Percentiles rank a stretch among this genome's conserved stretches.
These are phyloP conservation scores for Cymodocea nodosa DNA, from an alignment of 116 monocot species.

Conservation along the genomic window DNA sequence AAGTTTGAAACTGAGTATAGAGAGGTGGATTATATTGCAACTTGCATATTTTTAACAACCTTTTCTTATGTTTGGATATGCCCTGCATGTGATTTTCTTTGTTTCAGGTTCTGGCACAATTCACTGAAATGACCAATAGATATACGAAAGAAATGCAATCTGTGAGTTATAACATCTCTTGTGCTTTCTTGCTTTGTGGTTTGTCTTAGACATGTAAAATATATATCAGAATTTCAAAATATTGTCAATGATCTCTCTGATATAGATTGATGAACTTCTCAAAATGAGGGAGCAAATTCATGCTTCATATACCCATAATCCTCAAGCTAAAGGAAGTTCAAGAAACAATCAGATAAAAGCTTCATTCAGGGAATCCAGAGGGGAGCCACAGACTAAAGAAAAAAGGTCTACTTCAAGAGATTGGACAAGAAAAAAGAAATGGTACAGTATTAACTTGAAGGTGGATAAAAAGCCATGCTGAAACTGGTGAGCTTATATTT, in stretches of 20 bases:
- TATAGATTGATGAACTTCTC: conserved; percentile 82
- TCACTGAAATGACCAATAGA: conserved; percentile 84
- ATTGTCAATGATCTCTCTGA: not conserved
- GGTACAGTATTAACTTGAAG: conserved; percentile 69
- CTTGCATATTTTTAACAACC: not conserved
- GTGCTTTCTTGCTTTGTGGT: not conserved
- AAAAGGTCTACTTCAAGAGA: conserved; percentile 31
- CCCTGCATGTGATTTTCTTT: not conserved
- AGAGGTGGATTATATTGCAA: conserved; percentile 35
- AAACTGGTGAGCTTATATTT: conserved; percentile 10
- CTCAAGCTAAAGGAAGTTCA: conserved; percentile 46
- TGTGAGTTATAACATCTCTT: conserved; percentile 28
- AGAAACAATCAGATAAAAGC: conserved; percentile 28
- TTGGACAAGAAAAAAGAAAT: conserved; percentile 54
- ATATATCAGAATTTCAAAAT: not conserved
- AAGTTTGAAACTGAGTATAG: conserved; percentile 91
- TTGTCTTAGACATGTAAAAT: not conserved
- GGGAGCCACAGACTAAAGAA: conserved; percentile 24
- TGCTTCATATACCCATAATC: conserved; percentile 54
- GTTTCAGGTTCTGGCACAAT: conserved; percentile 63
- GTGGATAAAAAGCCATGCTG: conserved; percentile 66
- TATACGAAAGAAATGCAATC: conserved; percentile 83
- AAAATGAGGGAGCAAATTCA: conserved; percentile 65
- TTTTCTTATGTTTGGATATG: not conserved
- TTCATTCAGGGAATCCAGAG: conserved; percentile 25